These are phyloP conservation scores for Sugiyamaella boreocaroliniensis DNA, from an alignment of 805 yeast species.

Conservation along the genomic window DNA sequence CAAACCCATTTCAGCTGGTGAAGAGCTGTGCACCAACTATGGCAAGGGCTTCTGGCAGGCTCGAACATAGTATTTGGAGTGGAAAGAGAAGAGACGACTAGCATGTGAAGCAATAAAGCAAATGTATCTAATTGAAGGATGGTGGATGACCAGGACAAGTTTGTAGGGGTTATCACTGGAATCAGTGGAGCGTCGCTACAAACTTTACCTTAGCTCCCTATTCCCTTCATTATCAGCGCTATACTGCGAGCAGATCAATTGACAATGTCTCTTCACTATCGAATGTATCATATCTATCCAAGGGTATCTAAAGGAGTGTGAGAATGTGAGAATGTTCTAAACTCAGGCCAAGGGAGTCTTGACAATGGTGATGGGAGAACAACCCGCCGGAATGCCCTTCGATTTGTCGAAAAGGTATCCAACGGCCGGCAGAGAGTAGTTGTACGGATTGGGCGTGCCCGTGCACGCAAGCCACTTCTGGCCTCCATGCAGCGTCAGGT, in stretches of 20 bases:
- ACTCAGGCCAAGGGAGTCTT: background rate
- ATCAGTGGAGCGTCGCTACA: background rate
- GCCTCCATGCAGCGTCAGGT: background rate
- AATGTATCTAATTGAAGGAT: too few species aligned
- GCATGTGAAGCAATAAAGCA: too few species aligned
- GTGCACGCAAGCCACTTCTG: background rate
- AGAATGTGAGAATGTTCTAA: background rate
- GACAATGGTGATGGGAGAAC: background rate
- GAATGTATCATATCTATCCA: too few species aligned
- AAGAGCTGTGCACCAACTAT: slow-evolving; percentile 20
- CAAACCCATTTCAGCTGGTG: slow-evolving; percentile 16
- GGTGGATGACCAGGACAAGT: too few species aligned
- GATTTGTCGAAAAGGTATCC: background rate
- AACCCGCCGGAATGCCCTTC: background rate
- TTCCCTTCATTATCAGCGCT: too few species aligned
- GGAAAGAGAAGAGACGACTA: too few species aligned
- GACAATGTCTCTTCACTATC: background rate
- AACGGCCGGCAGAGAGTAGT: background rate
- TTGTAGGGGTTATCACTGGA: too few species aligned
- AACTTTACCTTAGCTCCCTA: too few species aligned
- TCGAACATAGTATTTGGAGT: too few species aligned
- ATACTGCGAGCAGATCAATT: too few species aligned
- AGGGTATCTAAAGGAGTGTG: background rate
- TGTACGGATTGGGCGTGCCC: background rate
- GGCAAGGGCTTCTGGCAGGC: slow-evolving; percentile 23